Conservation (phyloP, 345 rosid genomes). For the Eucalyptus pumila region DNA sequence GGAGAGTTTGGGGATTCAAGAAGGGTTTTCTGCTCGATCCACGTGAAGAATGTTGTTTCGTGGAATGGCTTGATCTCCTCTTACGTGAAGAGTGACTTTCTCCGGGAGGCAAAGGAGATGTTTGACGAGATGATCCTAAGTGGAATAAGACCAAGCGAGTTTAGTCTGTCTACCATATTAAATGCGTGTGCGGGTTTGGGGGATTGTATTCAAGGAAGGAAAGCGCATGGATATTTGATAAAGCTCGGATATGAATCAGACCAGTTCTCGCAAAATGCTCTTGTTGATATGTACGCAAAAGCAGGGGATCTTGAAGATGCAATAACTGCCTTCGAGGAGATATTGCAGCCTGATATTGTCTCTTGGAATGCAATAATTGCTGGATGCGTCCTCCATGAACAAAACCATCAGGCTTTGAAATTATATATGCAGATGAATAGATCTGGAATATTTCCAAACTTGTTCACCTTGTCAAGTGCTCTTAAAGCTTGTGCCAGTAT, state of each 20-base stretch:
- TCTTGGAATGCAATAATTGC: slow-evolving; percentile 63
- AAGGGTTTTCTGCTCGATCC: slow-evolving; percentile 34
- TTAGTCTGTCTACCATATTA: slow-evolving; percentile 43
- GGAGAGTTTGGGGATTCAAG: slow-evolving; percentile 31
- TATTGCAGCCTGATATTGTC: slow-evolving; percentile 38
- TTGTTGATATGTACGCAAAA: slow-evolving; percentile 68
- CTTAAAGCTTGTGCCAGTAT: slow-evolving; percentile 43
- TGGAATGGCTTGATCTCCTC: slow-evolving; percentile 54
- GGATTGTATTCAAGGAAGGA: slow-evolving; percentile 28
- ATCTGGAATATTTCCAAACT: slow-evolving; percentile 25
- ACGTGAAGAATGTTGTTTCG: slow-evolving; percentile 31
- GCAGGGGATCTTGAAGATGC: slow-evolving; percentile 30
- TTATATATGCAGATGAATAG: slow-evolving; percentile 24
- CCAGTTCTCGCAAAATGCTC: slow-evolving; percentile 43
- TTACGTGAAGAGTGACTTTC: slow-evolving; percentile 31
- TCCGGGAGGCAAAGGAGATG: slow-evolving; percentile 23
- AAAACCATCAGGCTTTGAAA: slow-evolving; percentile 16
- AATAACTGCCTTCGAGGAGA: slow-evolving; percentile 21
- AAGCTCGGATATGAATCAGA: slow-evolving; percentile 39
- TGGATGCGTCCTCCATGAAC: slow-evolving; percentile 38
- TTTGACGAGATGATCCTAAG: slow-evolving; percentile 34
- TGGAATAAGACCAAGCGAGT: slow-evolving; percentile 46
- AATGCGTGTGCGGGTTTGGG: slow-evolving; percentile 41
- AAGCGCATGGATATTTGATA: slow-evolving; percentile 30
- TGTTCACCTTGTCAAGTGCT: slow-evolving; percentile 42